Base-by-base conservation (phyloP, 2,329 filamentous ascomycete species). In the Teratosphaeria nubilosa region DNA sequence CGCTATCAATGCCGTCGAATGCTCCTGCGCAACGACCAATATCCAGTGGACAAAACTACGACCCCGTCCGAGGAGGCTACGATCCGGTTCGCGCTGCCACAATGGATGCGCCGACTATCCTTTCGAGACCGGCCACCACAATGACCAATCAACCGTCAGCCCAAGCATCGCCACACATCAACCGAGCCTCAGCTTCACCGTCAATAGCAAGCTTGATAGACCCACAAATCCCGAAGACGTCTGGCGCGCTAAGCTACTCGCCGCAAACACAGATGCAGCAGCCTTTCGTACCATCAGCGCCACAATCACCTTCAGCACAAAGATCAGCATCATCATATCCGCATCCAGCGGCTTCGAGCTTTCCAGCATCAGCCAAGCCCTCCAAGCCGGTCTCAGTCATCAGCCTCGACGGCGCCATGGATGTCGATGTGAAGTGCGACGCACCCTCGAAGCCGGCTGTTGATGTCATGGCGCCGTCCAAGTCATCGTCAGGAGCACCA, bases 201-300 rank as follows among this genome's bases (percentile, higher is more conserved):
- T 92, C 92, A 2, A 96, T 96, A 65, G 87, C 90, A 5, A 95
- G 90, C 73, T 81, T 96, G 58, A 89, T 96, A 55, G 90, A 96
- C 65, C 87, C 86, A 34, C 81, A 82, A 1, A 72, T 66, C 66
- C 69, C 68, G 72, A 72, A 66, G 55, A 65, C 65, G n/a, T 60
- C 61, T 65, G 71, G 32, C 69, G 70, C 68, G 55, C 53, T 62
- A 25, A 56, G 61, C 67, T 59, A 65, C 54, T 63, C 63, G 31
- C 54, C 65, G 31, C 64, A 66, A 57, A 58, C 62, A 55, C 53
- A 56, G n/a, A 61, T 60, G 57, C 62, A 65, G 41, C 63, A 65
- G 41, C 56, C 55, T 41, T 30, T 48, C 50, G 34, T 51, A 34
- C 37, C 25, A 11, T 59, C 62, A 25, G 59, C 59, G 25, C 60